Conservation (phyloP, 352 stramenopile genomes). For the Globisporangium okanoganense region DNA sequence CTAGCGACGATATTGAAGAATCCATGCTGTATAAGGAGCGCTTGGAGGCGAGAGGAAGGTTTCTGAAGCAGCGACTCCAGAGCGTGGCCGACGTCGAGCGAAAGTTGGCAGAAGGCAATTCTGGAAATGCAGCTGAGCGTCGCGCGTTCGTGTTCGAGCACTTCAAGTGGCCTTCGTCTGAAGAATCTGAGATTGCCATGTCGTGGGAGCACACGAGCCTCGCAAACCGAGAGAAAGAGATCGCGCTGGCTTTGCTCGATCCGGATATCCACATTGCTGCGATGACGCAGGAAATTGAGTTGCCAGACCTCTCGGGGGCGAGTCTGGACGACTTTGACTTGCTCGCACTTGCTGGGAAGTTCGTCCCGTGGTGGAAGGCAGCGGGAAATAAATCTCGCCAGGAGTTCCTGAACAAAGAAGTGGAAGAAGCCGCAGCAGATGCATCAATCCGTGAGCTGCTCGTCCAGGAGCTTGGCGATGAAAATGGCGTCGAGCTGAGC, state of each 20-base stretch:
- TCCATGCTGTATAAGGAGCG: slow-evolving; percentile 22
- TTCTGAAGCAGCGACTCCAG: slow-evolving; percentile 31
- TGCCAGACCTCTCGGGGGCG: slow-evolving; percentile 41
- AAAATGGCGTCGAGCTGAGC: not conserved
- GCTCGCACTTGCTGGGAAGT: slow-evolving; percentile 37
- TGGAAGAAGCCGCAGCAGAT: slow-evolving; percentile 37
- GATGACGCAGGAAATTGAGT: slow-evolving; percentile 47
- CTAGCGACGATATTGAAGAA: slow-evolving; percentile 1
- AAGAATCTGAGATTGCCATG: slow-evolving; percentile 27
- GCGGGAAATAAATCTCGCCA: slow-evolving; percentile 42
- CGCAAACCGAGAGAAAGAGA: slow-evolving; percentile 39
- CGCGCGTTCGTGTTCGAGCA: slow-evolving; percentile 54
- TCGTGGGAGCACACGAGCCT: slow-evolving; percentile 40
- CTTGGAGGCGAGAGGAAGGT: slow-evolving; percentile 30
- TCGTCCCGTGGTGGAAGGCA: slow-evolving; percentile 56
- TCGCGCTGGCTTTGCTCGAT: slow-evolving; percentile 51
- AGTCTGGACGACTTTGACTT: slow-evolving; percentile 43
- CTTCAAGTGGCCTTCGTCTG: slow-evolving; percentile 21
- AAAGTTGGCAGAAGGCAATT: slow-evolving; percentile 24
- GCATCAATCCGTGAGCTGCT: slow-evolving; percentile 33
- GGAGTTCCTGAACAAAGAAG: slow-evolving; percentile 48
- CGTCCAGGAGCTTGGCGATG: slow-evolving; percentile 19
- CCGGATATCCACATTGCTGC: slow-evolving; percentile 56
- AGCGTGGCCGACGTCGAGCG: slow-evolving; percentile 24
- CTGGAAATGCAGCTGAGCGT: not conserved